Evolutionary conservation across 116 monocot genomes (phyloP), one percentile per base, ranked within the genome.

Genomic region (Posidonia oceanica): DNA sequence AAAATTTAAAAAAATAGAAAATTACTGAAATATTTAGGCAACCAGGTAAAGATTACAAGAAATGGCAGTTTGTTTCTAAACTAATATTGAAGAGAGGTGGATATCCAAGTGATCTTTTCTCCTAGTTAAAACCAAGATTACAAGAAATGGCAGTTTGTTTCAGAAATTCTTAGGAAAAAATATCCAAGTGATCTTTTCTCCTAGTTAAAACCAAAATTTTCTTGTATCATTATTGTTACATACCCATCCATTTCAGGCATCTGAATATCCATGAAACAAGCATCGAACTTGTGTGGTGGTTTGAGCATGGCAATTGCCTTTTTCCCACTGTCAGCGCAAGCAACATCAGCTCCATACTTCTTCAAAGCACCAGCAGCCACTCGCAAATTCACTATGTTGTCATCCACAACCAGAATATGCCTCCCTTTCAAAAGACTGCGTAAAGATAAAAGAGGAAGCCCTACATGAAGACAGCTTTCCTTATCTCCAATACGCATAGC

Each of bases 171-270:
- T 22, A 10, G 12, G 6, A 61, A 23, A 20, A 23, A 5, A 0
- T 23, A 22, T 3, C 1, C 44, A 44, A 7, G 2, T 44, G 44
- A 10, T 44, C 44, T 44, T 44, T 44, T 44, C 29, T 29, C 29
- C 29, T 29, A 0, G 29, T 29, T 29, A 29, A 29, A 29, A 48
- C 12, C 12, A 48, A 12, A 48, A 48, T 48, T 48, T 48, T 7
- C 8, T 48, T 48, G 48, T 48, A 48, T 48, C 7, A 8, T 42
- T 48, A 48, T 29, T 48, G 48, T 48, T 12, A 48, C 73, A 54
- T 82, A 96, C 96, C 91, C 91, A 69, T 96, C 91, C 80, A 96
- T 96, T 75, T 96, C 92, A 37, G 91, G 91, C 96, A 96, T 96
- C 75, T 96, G 96, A 74, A 96, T 96, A 74, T 96, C 96, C 96